Evolutionary conservation across 1,139 yeast genomes (phyloP).

Genomic region (Zygotorulaspora mrakii): DNA sequence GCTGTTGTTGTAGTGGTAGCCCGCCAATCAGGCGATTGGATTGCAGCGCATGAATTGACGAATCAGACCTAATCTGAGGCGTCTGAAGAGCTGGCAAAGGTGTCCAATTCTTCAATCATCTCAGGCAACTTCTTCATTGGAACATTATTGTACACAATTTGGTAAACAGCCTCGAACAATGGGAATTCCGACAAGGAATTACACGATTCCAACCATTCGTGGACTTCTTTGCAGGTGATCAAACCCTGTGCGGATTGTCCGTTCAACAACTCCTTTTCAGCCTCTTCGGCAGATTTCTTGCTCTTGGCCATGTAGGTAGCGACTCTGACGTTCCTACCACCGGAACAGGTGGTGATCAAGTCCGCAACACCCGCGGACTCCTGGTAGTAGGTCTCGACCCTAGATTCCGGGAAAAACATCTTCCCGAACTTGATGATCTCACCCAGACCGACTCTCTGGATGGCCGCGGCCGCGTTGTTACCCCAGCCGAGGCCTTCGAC

Average conservation of each 20-base stretch:
- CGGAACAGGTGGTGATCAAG: slow-evolving; percentile 91
- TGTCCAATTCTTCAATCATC: slow-evolving; percentile 47
- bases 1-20: too few species aligned
- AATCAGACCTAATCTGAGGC: not conserved
- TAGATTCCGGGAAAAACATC: slow-evolving; percentile 64
- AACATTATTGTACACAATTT: slow-evolving; percentile 69
- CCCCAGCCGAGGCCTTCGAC: slow-evolving; percentile 98
- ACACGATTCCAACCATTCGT: slow-evolving; percentile 66
- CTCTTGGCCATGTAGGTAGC: slow-evolving; percentile 75
- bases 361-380: slow-evolving; percentile 97
- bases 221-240: slow-evolving; percentile 83
- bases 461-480: slow-evolving; percentile 93
- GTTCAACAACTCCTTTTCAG: slow-evolving; percentile 76
- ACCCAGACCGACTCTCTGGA: slow-evolving; percentile 87
- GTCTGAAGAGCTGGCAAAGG: slow-evolving; percentile 14
- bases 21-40: too few species aligned
- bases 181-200: slow-evolving; percentile 73
- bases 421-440: slow-evolving; percentile 85
- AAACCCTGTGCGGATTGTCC: slow-evolving; percentile 97
- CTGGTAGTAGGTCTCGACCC: slow-evolving; percentile 75
- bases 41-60: too few species aligned
- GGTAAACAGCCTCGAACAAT: slow-evolving; percentile 79
- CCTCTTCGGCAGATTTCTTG: slow-evolving; percentile 66
- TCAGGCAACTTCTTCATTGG: slow-evolving; percentile 61
- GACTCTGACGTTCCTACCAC: slow-evolving; percentile 91